Base-by-base conservation (phyloP, 164 flowering plant genomes). In the Chimonanthus praecox region DNA sequence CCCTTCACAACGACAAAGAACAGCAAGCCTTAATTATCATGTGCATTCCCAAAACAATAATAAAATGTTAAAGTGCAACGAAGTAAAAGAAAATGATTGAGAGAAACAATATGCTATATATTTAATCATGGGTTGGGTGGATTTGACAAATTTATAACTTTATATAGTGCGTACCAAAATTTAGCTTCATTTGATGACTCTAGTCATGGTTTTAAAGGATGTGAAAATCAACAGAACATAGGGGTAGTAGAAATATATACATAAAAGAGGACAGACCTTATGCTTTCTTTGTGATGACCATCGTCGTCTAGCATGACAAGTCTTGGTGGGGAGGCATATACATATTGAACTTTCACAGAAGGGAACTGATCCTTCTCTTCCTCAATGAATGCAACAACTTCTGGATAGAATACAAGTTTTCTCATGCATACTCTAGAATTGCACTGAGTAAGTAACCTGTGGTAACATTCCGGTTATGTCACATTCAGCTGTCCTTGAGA, bases 341-440 rank as follows among this genome's bases (percentile, higher is more conserved):
- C 75, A 80, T 93, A 91, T 66, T 91, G 90, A 76, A 89, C 87
- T 84, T 83, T 90, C 68, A 93, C 20, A 21, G 80, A 80, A 49
- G 92, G 92, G 72, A 92, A 92, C 75, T 83, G 83, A 69, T 92
- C 92, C 80, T 89, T 90, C 82, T 91, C 95, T 73, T 93, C 98
- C 81, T 93, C 97, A 60, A 91, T 89, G 74, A 93, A 91, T 49
- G 88, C 85, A 67, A 93, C 97, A 76, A 93, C 78, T 79, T 93
- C 97, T 49, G 97, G 98, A 84, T 93, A 94, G 80, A 91, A 92
- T 16, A 92, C 96, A 74, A 94, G 87, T 77, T 94, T 94, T 82
- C 98, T 90, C 92, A 87, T 88, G 85, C 98, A 94, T 43, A 89
- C 97, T 94, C 94, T 75, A 94, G 71, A 60, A 89, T 58, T 16